Evolutionary conservation across 2,329 filamentous ascomycete species (phyloP).

Genomic region (Hypoxylon sp.): DNA sequence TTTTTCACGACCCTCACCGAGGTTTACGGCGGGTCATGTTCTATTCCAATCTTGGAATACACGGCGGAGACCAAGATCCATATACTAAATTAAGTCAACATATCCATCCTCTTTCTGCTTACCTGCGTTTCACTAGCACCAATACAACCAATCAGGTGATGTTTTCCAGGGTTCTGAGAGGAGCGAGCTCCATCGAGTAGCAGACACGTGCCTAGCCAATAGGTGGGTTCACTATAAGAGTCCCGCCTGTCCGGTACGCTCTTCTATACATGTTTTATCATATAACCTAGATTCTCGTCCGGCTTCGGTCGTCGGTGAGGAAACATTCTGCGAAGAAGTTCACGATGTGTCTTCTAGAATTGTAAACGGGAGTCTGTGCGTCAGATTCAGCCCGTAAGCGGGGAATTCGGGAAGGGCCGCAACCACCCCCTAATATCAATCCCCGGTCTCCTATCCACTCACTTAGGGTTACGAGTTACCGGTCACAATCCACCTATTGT

Average conservation of each 20-base stretch:
- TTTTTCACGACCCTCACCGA: constrained; percentile 26
- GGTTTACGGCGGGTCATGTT: constrained; percentile 28
- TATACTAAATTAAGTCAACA: constrained; percentile 46
- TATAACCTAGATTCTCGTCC: constrained; percentile 23
- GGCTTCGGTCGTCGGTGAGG: constrained; percentile 40
- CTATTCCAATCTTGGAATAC: constrained; percentile 35
- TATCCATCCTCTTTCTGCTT: constrained; percentile 28
- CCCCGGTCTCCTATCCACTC: constrained; percentile 41
- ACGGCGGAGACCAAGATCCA: constrained; percentile 35
- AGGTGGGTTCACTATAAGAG: constrained; percentile 43
- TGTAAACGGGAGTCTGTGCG: constrained; percentile 46
- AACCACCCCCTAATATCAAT: constrained; percentile 38
- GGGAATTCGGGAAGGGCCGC: constrained; percentile 45
- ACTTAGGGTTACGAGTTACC: constrained; percentile 44
- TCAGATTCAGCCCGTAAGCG: constrained; percentile 43
- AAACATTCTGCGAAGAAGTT: constrained; percentile 37
- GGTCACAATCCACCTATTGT: constrained; percentile 31
- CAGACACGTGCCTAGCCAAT: constrained; percentile 46
- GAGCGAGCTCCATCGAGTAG: constrained; percentile 41
- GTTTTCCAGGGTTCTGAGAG: constrained; percentile 25
- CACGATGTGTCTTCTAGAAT: constrained; percentile 41
- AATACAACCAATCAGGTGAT: constrained; percentile 44
- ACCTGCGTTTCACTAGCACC: constrained; percentile 36
- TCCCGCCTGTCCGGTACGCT: constrained; percentile 42
- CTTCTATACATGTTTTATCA: constrained; percentile 36